Percentiles rank a stretch among this genome's conserved stretches.
Conservation (phyloP, 345 rosid species). For the Citrus cavaleriei region DNA sequence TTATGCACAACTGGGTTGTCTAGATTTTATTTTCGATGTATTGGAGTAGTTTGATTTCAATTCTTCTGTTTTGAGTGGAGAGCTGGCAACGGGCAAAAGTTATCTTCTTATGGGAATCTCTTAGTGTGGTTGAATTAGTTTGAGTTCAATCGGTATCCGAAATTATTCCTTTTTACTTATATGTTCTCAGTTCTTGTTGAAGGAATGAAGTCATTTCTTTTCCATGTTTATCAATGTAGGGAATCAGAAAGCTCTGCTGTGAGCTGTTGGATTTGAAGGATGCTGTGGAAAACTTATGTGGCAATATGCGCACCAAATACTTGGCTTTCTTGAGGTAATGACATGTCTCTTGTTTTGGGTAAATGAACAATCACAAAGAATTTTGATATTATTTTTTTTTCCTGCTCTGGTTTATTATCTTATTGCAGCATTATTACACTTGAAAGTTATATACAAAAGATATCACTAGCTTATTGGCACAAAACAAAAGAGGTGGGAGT, state of each 20-base stretch:
- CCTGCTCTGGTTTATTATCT: background rate
- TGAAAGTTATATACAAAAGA: no score
- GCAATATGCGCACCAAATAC: conserved; percentile 74
- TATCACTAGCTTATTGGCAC: background rate
- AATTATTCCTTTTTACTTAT: background rate
- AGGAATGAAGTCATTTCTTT: background rate
- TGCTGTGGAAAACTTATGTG: conserved; percentile 87
- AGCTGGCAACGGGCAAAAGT: background rate
- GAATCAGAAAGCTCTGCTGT: conserved; percentile 85
- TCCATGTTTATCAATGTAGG: conserved; percentile 43
- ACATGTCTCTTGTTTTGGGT: background rate
- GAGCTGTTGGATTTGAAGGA: conserved; percentile 97
- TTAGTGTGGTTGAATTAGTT: background rate
- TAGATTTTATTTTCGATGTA: background rate
- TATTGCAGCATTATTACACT: background rate
- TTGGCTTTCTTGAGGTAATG: conserved; percentile 83
- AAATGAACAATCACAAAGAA: background rate
- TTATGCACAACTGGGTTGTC: background rate
- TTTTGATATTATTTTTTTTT: background rate
- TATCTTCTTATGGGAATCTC: background rate
- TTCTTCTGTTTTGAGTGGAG: background rate
- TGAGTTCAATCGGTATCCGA: background rate
- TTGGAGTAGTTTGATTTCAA: background rate
- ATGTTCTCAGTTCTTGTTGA: background rate
- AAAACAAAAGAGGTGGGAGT: background rate